Base-by-base conservation (phyloP, 345 rosid species). In the Garcia nutans region DNA sequence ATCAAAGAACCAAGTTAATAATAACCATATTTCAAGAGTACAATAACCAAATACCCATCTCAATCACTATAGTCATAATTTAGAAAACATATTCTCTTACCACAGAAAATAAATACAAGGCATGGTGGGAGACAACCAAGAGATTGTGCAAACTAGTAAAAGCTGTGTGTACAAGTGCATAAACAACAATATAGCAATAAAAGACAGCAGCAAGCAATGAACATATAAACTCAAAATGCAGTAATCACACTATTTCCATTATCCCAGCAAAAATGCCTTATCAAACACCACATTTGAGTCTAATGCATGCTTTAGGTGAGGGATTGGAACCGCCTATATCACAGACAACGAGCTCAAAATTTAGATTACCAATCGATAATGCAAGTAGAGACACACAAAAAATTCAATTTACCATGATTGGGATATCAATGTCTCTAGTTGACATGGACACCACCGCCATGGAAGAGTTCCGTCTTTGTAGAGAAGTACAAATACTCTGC, bases 401-500 rank as follows among this genome's bases (percentile, higher is more conserved):
- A 56, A 13, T 9, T 6, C 16, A 31, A 13, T 37, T 11, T 78
- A 78, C 81, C 66, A 78, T 65, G 44, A 78, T 72, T 16, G 80
- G 66, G 55, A 66, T 47, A 33, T 55, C 68, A 58, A 65, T 15
- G 16, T 23, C n/a, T 33, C 31, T 23, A 70, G 87, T 52, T 17
- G 85, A 71, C 88, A 86, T 75, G 1, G 88, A 81, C 76, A 79
- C 65, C 19, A 74, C 80, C 26, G 65, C 67, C 17, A 69, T 31
- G 0, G 73, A 72, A 70, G 70, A 33, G 16, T 49, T 78, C 58
- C 52, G 69, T 56, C 42, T 65, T 37, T 28, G 74, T 12, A 13
- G 10, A 65, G 6, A 37, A 37, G 63, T 17, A 37, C 26, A 10
- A 73, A 3, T 47, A 45, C 67, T 72, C 44, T 19, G 62, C 24